These are phyloP conservation scores for Dendrocalamus latiflorus DNA, from an alignment of 202 grass and related monocot species.

Conservation along the genomic window DNA sequence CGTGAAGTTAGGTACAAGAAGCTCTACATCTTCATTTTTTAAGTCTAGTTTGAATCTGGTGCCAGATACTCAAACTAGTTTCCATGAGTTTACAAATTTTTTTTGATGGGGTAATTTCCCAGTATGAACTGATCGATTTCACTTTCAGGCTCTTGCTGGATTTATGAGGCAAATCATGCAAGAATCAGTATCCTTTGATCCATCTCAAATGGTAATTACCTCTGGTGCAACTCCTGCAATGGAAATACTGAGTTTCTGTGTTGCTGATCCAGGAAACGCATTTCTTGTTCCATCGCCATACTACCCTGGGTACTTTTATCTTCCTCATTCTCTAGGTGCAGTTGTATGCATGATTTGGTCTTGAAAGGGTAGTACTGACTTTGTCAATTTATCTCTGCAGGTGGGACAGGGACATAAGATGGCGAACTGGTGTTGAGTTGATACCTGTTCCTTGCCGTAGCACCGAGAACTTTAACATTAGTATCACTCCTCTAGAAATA, in stretches of 20 bases:
- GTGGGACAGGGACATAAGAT: slow-evolving; percentile 94
- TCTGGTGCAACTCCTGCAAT: slow-evolving; percentile 85
- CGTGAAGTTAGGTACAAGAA: neutral
- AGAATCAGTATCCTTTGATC: slow-evolving; percentile 68
- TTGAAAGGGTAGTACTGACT: slow-evolving; percentile 1
- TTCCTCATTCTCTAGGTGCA: neutral
- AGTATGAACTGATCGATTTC: slow-evolving; percentile 26
- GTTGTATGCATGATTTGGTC: neutral
- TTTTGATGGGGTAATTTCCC: neutral
- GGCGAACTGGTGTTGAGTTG: slow-evolving; percentile 84
- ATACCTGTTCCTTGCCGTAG: slow-evolving; percentile 94
- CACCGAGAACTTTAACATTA: slow-evolving; percentile 90
- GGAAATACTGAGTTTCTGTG: slow-evolving; percentile 90
- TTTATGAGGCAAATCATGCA: slow-evolving; percentile 88
- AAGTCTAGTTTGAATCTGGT: neutral
- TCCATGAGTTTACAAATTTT: neutral
- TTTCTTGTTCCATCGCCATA: slow-evolving; percentile 98
- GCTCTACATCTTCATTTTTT: neutral
- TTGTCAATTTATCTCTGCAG: slow-evolving; percentile 38
- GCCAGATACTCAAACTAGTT: neutral
- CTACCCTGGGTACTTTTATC: slow-evolving; percentile 75
- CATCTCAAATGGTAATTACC: slow-evolving; percentile 87
- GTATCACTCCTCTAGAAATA: slow-evolving; percentile 71
- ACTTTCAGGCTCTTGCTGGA: slow-evolving; percentile 71
- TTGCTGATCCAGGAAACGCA: slow-evolving; percentile 96